phyloP scores from a whole-genome alignment of 805 yeast species.

The Suhomyces canberraensis region DNA sequence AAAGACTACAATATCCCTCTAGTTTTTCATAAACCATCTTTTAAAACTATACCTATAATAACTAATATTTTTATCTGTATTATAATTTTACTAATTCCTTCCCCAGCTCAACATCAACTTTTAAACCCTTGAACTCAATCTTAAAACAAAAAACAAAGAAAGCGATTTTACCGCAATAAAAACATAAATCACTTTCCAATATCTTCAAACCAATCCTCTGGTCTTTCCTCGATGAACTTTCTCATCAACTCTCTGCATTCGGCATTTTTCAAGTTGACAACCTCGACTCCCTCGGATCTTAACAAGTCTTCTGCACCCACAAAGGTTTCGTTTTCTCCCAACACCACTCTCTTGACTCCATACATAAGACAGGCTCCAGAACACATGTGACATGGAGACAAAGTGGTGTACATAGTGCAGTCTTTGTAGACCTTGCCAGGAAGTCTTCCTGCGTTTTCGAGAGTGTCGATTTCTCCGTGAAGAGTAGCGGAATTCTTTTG shows the following conservation, averaged over 20 bases:
- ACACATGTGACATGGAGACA: constrained; percentile 95
- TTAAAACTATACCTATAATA: too few relatives aligned
- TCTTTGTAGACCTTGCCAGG: constrained; percentile 74
- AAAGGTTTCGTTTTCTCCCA: constrained; percentile 86
- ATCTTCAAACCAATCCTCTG: constrained; percentile 80
- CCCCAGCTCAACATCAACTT: too few relatives aligned
- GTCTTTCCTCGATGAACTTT: constrained; percentile 72
- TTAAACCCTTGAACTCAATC: too few relatives aligned
- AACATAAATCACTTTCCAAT: constrained; percentile 53
- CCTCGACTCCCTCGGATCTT: constrained; percentile 63
- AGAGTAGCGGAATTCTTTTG: constrained; percentile 81
- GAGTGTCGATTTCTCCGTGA: constrained; percentile 89
- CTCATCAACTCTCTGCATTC: constrained; percentile 72
- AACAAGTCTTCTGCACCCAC: constrained; percentile 81
- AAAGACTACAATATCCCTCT: too few relatives aligned
- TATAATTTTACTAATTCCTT: too few relatives aligned
- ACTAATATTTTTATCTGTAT: too few relatives aligned
- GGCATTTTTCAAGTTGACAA: constrained; percentile 55
- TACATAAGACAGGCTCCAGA: constrained; percentile 89
- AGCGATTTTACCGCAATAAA: too few relatives aligned
- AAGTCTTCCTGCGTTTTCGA: constrained; percentile 89
- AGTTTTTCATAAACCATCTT: too few relatives aligned
- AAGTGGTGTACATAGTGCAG: constrained; percentile 87
- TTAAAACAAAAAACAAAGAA: too few relatives aligned
- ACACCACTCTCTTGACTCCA: constrained; percentile 80